Percentiles rank a stretch among this genome's conserved stretches.
Evolutionary conservation across 345 rosid species (phyloP).

Genomic region (Hibiscus tridactylites): DNA sequence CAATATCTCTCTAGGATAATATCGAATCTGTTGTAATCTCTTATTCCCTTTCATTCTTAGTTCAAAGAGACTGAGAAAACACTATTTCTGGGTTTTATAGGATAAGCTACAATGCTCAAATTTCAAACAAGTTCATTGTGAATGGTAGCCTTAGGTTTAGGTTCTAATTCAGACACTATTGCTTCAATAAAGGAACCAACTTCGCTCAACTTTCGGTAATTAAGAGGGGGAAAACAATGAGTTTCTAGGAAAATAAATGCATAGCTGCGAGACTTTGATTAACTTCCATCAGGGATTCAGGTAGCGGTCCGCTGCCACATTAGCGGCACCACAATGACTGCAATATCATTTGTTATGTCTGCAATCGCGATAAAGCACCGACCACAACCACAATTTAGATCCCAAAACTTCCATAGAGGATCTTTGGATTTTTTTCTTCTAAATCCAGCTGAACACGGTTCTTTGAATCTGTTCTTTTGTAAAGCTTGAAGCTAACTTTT

Average conservation of each 20-base stretch:
- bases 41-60: not conserved
- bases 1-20: not conserved
- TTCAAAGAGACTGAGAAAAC: not conserved
- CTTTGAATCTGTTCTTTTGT: not conserved
- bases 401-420: not conserved
- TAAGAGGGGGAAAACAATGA: not conserved
- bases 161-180: not conserved
- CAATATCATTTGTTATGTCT: too few species aligned
- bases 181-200: not conserved
- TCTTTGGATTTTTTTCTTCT: not conserved
- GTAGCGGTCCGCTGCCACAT: too few species aligned
- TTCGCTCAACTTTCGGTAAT: not conserved
- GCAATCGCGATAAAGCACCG: too few species aligned
- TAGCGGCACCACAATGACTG: too few species aligned
- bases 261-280: not conserved
- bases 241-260: not conserved
- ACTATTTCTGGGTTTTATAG: not conserved
- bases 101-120: not conserved
- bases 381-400: too few species aligned
- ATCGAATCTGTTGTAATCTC: not conserved
- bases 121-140: not conserved
- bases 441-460: not conserved
- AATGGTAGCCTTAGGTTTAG: not conserved
- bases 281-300: not conserved
- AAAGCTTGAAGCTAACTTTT: not conserved